Conservation (phyloP, 257 asterid genomes). For the Cordia subcordata region DNA sequence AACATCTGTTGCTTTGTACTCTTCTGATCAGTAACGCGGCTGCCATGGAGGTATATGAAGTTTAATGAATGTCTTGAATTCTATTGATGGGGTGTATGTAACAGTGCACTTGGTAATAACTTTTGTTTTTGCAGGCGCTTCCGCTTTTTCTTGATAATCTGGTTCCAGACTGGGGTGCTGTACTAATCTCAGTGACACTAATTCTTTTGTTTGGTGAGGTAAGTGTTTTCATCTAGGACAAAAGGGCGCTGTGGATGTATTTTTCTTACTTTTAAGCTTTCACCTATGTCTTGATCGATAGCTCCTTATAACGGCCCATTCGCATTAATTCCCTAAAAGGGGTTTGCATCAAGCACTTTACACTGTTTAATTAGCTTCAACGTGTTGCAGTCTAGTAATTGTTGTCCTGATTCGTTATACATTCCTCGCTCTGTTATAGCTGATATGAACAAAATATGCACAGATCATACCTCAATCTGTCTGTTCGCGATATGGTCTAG, state of each 20-base stretch:
- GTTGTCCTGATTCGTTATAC: no score
- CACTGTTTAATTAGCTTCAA: no score
- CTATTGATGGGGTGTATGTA: background rate
- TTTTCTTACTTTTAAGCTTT: no score
- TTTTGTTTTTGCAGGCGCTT: conserved; percentile 58
- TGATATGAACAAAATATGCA: background rate
- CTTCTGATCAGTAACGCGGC: conserved; percentile 69
- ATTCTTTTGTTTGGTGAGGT: conserved; percentile 87
- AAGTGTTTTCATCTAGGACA: conserved; percentile 1
- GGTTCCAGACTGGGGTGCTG: conserved; percentile 65
- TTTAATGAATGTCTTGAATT: background rate
- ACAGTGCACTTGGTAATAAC: conserved; percentile 1
- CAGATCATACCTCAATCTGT: conserved; percentile 43
- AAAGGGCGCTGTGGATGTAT: no score
- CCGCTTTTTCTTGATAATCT: conserved; percentile 70
- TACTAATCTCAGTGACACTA: conserved; percentile 70
- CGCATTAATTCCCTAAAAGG: no score
- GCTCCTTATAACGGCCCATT: no score
- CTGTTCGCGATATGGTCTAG: conserved; percentile 54
- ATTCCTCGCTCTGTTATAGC: background rate
- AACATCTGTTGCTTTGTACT: conserved; percentile 78
- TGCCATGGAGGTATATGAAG: conserved; percentile 60
- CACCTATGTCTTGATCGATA: no score
- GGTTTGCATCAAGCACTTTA: no score
- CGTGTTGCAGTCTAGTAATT: no score